phyloP scores from a whole-genome alignment of 2,329 filamentous ascomycete genomes.

The Laburnicola sp. region DNA sequence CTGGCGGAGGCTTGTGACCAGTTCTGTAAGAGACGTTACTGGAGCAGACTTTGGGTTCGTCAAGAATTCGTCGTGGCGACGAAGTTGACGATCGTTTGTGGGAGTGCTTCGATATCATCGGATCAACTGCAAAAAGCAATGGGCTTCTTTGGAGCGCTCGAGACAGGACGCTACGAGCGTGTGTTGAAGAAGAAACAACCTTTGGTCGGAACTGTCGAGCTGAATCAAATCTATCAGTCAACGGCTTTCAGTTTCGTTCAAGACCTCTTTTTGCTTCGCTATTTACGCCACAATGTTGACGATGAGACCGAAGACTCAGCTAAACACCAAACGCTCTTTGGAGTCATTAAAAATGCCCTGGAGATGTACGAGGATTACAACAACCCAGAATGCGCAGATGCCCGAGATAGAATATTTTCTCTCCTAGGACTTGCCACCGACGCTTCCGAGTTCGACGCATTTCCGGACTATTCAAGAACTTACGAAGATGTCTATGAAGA shows the following conservation, averaged over 20 bases:
- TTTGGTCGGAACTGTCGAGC: neutral
- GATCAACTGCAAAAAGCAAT: neutral
- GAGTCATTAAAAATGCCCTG: neutral
- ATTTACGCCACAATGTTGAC: neutral
- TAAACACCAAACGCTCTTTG: neutral
- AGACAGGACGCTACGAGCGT: too few relatives aligned
- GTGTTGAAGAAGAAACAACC: neutral
- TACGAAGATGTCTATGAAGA: neutral
- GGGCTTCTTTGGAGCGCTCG: neutral
- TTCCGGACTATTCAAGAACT: slow-evolving; percentile 2
- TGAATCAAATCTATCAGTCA: neutral
- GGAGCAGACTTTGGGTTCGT: slow-evolving; percentile 1
- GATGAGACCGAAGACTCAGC: neutral
- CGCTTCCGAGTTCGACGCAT: neutral
- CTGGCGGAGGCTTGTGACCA: neutral
- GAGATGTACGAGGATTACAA: neutral
- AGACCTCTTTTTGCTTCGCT: neutral
- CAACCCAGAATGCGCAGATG: neutral
- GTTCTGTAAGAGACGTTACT: neutral
- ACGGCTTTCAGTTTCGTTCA: neutral
- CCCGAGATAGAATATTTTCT: slow-evolving; percentile 1
- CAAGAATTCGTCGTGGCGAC: neutral
- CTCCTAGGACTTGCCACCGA: neutral
- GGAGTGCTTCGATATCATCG: neutral
- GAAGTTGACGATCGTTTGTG: neutral